Evolutionary conservation across 495 filamentous ascomycete species (phyloP), one percentile per base, ranked within the genome.

Genomic region (Aspergillus homomorphus): DNA sequence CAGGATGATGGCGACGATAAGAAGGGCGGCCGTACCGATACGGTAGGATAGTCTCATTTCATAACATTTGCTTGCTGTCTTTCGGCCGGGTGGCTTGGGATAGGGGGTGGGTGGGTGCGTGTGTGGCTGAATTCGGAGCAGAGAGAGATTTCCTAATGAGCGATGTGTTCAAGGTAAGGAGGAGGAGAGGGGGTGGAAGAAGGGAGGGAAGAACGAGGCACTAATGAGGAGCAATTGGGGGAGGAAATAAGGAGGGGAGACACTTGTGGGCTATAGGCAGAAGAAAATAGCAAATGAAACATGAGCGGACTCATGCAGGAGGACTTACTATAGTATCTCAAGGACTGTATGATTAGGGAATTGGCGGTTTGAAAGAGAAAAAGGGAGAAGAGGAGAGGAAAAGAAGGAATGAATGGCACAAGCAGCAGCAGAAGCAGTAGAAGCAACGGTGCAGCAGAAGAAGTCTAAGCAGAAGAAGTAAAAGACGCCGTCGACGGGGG

Each of bases 11-110:
- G 68, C 53, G 57, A 73, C 38, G 60, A 76, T 62, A 38, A 77
- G 64, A 45, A 77, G 66, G 69, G 61, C 66, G 64, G 61, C 66
- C 50, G 62, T 57, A 66, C 69, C 66, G 64, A 75, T 55, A 57
- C 72, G 70, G 60, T 70, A 55, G 67, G 76, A 71, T 64, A 73
- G 50, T 70, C 71, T 73, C 75, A 76, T 76, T 60, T 72, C 76
- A 79, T 77, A 57, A 63, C 72, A 59, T 62, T 60, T 53, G 64
- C 38, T 24, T 50, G 46, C 41, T 48, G 26, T 30, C 19, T 51
- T 12, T 6, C 19, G 18, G 51, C 14, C 45, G 41, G 46, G 22
- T 18, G 21, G 33, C 20, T n/a, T 15, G 38, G 41, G 26, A 56
- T 43, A 24, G 22, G 22, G 55, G 28, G 26, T 38, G 42, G 18